Evolutionary conservation across 129 eudicot species (phyloP), one percentile per base, ranked within the genome.

Genomic region (Centella asiatica): DNA sequence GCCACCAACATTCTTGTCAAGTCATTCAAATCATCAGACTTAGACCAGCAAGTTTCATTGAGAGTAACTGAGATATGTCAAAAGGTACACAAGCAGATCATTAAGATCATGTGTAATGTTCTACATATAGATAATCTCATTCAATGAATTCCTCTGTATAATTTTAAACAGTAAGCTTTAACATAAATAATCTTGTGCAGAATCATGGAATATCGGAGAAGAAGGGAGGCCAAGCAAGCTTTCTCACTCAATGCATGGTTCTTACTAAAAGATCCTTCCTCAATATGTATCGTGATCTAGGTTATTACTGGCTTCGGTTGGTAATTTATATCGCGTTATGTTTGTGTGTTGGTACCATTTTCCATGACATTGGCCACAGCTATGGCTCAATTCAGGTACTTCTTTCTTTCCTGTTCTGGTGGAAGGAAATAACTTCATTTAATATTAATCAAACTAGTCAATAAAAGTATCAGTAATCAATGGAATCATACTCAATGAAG

Each of bases 21-120:
- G 44, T 68, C 90, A 59, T 80, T 78, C 70, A 73, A 59, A 45
- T 74, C 84, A 58, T 81, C 96, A 12, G 44, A 68, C 12, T 69
- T 74, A 44, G 48, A 31, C 45, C 60, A 68, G 12, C 65, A 71
- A 53, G 94, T 84, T 33, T 72, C 65, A 68, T 62, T 9, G 39
- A 64, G 46, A 17, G 81, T 88, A 14, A 32, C 40, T 40, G 69
- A 70, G 51, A 74, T 80, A 69, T 79, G 82, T 62, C 65, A 60
- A 56, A 54, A 65, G 88, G 94, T 81, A 67, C 14, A 40, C 27
- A 54, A 27, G 15, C 44, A 57, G 9, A 19, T 57, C 45, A 33
- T 6, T 34, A 10, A 19, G 4, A 32, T 18, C n/a, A 18, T 32
- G 0, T 57, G 19, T 33, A 18, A 19, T 27, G 25, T 53, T 15